Conservation (phyloP, 495 filamentous ascomycete genomes). For the Articulospora tetracladia region DNA sequence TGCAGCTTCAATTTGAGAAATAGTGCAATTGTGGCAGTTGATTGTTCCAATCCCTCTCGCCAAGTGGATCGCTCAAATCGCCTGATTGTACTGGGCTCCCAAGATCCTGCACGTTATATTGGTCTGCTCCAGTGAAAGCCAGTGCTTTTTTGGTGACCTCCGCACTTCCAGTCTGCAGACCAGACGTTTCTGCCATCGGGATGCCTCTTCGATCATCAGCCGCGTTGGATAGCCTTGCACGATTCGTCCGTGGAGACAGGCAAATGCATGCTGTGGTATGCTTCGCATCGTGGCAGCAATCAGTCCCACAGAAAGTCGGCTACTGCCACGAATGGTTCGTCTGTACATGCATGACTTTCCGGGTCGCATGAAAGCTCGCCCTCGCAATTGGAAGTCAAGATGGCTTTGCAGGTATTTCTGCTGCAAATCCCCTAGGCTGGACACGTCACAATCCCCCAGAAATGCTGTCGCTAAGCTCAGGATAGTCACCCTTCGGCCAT, state of each 20-base stretch:
- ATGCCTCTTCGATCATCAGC: constrained; percentile 19
- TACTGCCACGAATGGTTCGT: constrained; percentile 16
- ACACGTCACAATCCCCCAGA: constrained; percentile 24
- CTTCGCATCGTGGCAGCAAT: constrained; percentile 25
- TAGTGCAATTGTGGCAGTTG: background rate
- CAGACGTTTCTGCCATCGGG: constrained; percentile 1
- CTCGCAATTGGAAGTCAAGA: constrained; percentile 23
- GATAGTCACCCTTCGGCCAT: constrained; percentile 6
- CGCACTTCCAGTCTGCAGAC: constrained; percentile 4
- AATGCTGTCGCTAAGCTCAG: constrained; percentile 4
- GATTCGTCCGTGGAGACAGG: constrained; percentile 16
- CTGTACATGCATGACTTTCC: constrained; percentile 17
- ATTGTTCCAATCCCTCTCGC: background rate
- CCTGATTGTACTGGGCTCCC: background rate
- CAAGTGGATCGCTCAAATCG: background rate
- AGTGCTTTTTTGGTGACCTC: constrained; percentile 1
- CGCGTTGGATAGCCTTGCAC: constrained; percentile 16
- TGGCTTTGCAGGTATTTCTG: constrained; percentile 14
- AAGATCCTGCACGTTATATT: background rate
- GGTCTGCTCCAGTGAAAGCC: background rate
- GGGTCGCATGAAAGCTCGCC: constrained; percentile 16
- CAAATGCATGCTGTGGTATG: constrained; percentile 17
- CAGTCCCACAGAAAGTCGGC: constrained; percentile 14
- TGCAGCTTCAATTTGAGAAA: background rate
- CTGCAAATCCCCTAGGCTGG: constrained; percentile 14